These are phyloP conservation scores for Candida mattraensis DNA, from an alignment of 805 yeast genomes.

Conservation along the genomic window DNA sequence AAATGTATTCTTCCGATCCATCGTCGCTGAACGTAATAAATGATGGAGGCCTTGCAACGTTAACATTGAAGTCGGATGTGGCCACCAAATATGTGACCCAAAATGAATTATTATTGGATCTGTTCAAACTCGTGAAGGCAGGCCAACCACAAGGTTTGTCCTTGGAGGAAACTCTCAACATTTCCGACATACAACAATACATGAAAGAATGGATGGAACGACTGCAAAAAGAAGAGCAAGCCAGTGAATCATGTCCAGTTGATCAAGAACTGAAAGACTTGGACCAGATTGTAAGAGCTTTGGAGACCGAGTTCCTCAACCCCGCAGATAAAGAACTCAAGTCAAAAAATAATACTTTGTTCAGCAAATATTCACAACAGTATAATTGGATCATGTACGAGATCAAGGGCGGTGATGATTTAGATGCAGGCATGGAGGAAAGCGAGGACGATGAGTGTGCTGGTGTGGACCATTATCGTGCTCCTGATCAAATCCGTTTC, in stretches of 20 bases:
- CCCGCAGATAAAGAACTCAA: constrained; percentile 20
- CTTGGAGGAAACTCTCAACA: constrained; percentile 21
- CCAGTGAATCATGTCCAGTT: background rate
- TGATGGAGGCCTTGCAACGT: constrained; percentile 25
- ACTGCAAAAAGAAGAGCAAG: constrained; percentile 12
- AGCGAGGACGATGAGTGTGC: constrained; percentile 14
- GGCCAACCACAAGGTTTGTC: constrained; percentile 18
- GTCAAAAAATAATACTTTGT: constrained; percentile 21
- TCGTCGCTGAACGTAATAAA: no score
- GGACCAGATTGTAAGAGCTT: constrained; percentile 10
- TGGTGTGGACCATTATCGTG: constrained; percentile 19
- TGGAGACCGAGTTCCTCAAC: constrained; percentile 25
- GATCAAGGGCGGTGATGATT: constrained; percentile 21
- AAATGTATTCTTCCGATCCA: no score
- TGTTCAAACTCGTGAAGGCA: constrained; percentile 16
- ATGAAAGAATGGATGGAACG: constrained; percentile 16
- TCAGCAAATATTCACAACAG: constrained; percentile 17
- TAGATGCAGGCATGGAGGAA: constrained; percentile 21
- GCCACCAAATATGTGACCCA: constrained; percentile 35
- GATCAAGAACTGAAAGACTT: constrained; percentile 15
- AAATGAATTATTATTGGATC: constrained; percentile 31
- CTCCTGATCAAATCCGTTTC: no score
- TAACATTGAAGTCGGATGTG: constrained; percentile 35
- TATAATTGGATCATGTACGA: constrained; percentile 25
- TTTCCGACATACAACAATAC: constrained; percentile 17